A percentile compares a stretch with the other conserved stretches of the same genome.
phyloP scores from a whole-genome alignment of 371 early-diverging fungal genomes.

The Haplosporangium sp. region DNA sequence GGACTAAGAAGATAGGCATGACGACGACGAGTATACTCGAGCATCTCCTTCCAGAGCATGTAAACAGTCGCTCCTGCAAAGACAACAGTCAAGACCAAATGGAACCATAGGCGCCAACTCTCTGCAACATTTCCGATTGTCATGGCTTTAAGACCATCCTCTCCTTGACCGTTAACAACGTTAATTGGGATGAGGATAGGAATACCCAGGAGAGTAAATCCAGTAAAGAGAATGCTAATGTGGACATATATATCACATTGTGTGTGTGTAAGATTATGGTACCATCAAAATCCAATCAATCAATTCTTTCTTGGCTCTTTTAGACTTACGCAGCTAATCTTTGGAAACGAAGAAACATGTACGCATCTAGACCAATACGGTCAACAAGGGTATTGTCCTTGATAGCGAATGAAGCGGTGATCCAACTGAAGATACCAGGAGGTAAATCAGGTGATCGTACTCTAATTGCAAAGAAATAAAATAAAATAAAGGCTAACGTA shows the following conservation, averaged over 20 bases:
- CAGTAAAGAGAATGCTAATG: conserved; percentile 57
- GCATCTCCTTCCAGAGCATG: conserved; percentile 72
- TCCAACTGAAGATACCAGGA: conserved; percentile 68
- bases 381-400: conserved; percentile 69
- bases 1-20: conserved; percentile 71
- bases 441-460: conserved; percentile 70
- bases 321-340: conserved; percentile 66
- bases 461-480: conserved; percentile 39
- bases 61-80: conserved; percentile 66
- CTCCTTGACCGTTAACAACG: conserved; percentile 56
- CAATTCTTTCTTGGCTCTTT: too few relatives aligned
- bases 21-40: conserved; percentile 74
- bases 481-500: not conserved
- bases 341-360: conserved; percentile 81
- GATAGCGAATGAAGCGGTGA: conserved; percentile 65
- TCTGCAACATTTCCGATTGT: conserved; percentile 75
- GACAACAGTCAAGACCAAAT: conserved; percentile 70
- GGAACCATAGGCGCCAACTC: conserved; percentile 72
- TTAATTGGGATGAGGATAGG: conserved; percentile 79
- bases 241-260: not conserved
- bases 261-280: not conserved
- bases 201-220: conserved; percentile 68
- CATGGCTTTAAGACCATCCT: conserved; percentile 58
- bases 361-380: conserved; percentile 80
- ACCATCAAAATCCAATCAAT: too few relatives aligned